These are phyloP conservation scores for Rickenella mellea DNA, from an alignment of 768 basidiomycete species.

Conservation along the genomic window DNA sequence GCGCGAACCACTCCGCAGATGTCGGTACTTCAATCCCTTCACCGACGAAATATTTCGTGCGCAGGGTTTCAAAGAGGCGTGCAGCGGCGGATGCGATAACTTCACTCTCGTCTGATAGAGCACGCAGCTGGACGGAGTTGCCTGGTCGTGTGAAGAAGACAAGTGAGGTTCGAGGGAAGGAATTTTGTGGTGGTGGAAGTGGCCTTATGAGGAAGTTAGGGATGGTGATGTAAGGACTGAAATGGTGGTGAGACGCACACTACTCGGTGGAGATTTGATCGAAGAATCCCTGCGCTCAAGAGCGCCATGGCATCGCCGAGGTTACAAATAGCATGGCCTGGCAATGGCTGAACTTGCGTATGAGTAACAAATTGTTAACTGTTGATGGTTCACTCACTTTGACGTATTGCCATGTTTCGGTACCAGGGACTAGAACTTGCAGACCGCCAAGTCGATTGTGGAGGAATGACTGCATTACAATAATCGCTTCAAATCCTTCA, in stretches of 20 bases:
- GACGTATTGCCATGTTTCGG: constrained; percentile 59
- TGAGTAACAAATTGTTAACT: constrained; percentile 6
- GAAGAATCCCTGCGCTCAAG: constrained; percentile 55
- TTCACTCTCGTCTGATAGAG: constrained; percentile 41
- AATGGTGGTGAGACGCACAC: constrained; percentile 26
- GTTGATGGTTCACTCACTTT: constrained; percentile 26
- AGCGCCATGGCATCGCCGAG: constrained; percentile 52
- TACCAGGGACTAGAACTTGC: constrained; percentile 55
- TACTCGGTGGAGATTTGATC: constrained; percentile 57
- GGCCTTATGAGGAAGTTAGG: constrained; percentile 18
- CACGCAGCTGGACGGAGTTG: constrained; percentile 38
- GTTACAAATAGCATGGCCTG: constrained; percentile 51
- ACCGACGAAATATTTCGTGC: constrained; percentile 14
- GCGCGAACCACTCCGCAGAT: constrained; percentile 30
- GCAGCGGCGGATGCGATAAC: constrained; percentile 36
- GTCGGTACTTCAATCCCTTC: constrained; percentile 28
- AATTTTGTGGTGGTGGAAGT: constrained; percentile 47
- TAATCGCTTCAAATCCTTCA: not conserved
- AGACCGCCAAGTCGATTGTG: constrained; percentile 64
- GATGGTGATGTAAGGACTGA: not conserved
- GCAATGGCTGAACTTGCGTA: constrained; percentile 30
- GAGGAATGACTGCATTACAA: constrained; percentile 41
- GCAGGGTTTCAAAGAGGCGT: no score
- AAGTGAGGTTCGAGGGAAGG: constrained; percentile 51
- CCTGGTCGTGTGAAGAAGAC: constrained; percentile 62